A percentile compares a stretch with the other conserved stretches of the same genome.
phyloP scores from a whole-genome alignment of 202 grass and related monocot genomes.

The Carex arenaria region DNA sequence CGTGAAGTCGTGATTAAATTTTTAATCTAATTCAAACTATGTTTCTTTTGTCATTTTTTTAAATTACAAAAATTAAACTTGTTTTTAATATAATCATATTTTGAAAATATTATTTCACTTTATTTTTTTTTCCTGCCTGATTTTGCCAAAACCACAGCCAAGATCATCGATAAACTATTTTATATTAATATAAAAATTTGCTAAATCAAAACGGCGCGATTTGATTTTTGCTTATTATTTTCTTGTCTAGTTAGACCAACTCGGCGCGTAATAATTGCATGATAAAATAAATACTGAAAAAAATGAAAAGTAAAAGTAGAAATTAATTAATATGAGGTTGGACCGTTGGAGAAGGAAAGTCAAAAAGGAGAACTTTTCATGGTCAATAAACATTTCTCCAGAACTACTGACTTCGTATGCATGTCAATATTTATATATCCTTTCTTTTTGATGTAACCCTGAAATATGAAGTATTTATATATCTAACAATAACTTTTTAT shows the following conservation, averaged over 20 bases:
- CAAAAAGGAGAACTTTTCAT: conserved; percentile 17
- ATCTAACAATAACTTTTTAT: neutral
- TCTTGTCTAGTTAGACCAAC: neutral
- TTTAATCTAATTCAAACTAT: too few relatives aligned
- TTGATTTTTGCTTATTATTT: neutral
- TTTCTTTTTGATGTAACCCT: neutral
- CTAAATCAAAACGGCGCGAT: too few relatives aligned
- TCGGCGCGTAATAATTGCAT: neutral
- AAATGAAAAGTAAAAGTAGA: neutral
- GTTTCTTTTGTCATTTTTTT: too few relatives aligned
- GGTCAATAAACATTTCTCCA: conserved; percentile 1
- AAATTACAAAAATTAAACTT: too few relatives aligned
- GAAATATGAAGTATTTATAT: neutral
- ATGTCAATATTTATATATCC: neutral
- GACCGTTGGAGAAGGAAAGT: neutral
- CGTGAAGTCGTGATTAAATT: too few relatives aligned
- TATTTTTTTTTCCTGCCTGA: too few relatives aligned
- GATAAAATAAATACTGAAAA: neutral
- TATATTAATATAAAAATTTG: too few relatives aligned
- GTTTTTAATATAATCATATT: too few relatives aligned
- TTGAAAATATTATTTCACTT: too few relatives aligned
- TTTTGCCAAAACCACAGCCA: too few relatives aligned
- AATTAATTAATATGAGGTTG: neutral
- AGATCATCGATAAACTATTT: too few relatives aligned
- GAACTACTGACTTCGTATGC: conserved; percentile 5